Evolutionary conservation across 148 eudicot genomes (phyloP).

Genomic region (Chenopodium formosanum): DNA sequence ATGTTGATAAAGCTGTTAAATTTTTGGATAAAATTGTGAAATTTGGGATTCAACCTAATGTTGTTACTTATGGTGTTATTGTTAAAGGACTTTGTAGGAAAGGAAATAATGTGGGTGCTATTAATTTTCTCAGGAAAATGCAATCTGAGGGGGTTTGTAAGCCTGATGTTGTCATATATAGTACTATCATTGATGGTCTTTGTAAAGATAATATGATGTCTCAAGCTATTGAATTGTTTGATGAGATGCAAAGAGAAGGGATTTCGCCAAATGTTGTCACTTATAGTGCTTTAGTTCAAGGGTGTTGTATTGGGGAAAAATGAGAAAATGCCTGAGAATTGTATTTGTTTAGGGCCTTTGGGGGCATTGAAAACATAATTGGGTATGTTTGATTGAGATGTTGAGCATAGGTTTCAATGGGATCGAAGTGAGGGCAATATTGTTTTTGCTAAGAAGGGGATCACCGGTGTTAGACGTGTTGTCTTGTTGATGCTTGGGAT

Average conservation of each 20-base stretch:
- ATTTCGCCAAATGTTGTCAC: conserved; percentile 5
- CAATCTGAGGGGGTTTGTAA: neutral
- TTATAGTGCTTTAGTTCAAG: conserved; percentile 19
- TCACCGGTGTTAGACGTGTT: too few species aligned
- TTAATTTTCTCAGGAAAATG: neutral
- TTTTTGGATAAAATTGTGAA: conserved; percentile 16
- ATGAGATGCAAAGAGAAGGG: conserved; percentile 1
- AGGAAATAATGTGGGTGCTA: conserved; percentile 1
- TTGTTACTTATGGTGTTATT: neutral
- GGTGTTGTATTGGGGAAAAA: too few species aligned
- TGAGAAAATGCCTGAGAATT: too few species aligned
- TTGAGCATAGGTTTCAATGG: too few species aligned
- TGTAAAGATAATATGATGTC: neutral
- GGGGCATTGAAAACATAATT: too few species aligned
- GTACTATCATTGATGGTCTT: neutral
- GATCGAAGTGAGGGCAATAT: too few species aligned
- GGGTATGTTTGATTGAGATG: too few species aligned
- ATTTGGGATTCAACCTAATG: neutral
- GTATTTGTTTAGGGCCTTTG: too few species aligned
- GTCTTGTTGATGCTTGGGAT: too few species aligned
- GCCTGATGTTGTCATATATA: conserved; percentile 7
- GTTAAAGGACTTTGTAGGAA: neutral
- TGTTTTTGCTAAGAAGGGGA: too few species aligned
- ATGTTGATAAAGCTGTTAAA: conserved; percentile 2
- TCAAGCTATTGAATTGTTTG: neutral